Base-by-base conservation (phyloP, 257 asterid species). In the Fraxinus anomala region DNA sequence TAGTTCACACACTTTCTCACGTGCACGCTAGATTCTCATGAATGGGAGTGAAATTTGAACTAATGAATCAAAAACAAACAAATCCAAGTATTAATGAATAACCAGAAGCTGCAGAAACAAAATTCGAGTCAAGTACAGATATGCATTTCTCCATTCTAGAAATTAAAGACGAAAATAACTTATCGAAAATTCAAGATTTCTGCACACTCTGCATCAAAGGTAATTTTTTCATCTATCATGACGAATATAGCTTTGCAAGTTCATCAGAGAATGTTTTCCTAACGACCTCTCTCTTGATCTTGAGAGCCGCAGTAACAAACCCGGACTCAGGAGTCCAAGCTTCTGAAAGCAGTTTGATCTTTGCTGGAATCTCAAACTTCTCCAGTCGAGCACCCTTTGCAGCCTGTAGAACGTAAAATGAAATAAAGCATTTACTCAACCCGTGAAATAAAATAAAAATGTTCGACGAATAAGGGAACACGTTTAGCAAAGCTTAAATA, bases 181-280 rank as follows among this genome's bases (percentile, higher is more conserved):
- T 19, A 39, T 39, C 70, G 72, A 42, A 76, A 77, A 33, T 37
- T 73, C 56, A 31, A 44, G 40, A 76, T 73, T 77, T 72, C 74
- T 83, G 80, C 76, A 59, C 74, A 79, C 59, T 70, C 84, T 75
- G 79, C 82, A 75, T 73, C 70, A 61, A 82, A 36, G 16, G 49
- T 28, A 6, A 23, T 3, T 11, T 80, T 65, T 23, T 49, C 16
- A 70, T 39, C 39, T 23, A 77, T 92, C 85, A 86, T 37, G 85
- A 80, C 5, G 92, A 86, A 73, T 96, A 96, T 37, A 93, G 87
- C 76, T 85, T 82, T 68, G 85, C 81, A 70, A 96, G 94, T 47
- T 96, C 98, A 26, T 87, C 81, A 21, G 97, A 82, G 77, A 91
- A 93, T 54, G 88, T 84, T 78, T 96, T 93, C 90, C 88, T 84